Conservation (phyloP, 2,329 filamentous ascomycete species). For the Ilyonectria robusta region DNA sequence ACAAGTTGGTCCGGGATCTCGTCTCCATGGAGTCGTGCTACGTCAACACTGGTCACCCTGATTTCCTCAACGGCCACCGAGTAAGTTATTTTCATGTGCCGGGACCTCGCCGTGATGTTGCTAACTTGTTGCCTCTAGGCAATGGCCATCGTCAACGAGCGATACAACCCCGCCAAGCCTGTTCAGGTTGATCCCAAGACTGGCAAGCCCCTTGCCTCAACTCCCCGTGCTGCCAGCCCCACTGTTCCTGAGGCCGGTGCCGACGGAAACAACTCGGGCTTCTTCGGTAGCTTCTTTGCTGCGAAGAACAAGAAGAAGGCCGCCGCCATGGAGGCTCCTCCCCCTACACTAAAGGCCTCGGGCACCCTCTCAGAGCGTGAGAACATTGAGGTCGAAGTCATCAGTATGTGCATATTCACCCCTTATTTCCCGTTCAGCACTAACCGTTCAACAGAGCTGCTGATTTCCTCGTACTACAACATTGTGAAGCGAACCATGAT, state of each 20-base stretch:
- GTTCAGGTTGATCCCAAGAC: conserved; percentile 99
- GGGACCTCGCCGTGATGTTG: background rate
- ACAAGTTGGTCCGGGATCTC: conserved; percentile 94
- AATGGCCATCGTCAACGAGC: conserved; percentile 98
- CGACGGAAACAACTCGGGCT: conserved; percentile 79
- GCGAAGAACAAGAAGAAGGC: conserved; percentile 99
- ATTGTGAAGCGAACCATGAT: conserved; percentile 99
- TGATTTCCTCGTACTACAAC: conserved; percentile 98
- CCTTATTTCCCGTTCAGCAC: background rate
- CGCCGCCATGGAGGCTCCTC: conserved; percentile 98
- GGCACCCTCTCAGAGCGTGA: conserved; percentile 95
- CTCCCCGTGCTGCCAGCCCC: conserved; percentile 83
- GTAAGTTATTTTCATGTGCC: conserved; percentile 60
- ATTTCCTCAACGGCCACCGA: conserved; percentile 96
- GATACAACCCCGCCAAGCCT: conserved; percentile 84
- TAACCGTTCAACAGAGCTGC: conserved; percentile 74
- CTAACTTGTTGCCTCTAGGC: conserved; percentile 66
- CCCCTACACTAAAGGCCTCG: conserved; percentile 92
- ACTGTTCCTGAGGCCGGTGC: conserved; percentile 69
- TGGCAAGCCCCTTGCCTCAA: conserved; percentile 85
- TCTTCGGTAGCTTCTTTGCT: conserved; percentile 99
- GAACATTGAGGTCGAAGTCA: conserved; percentile 96
- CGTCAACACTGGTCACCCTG: conserved; percentile 97
- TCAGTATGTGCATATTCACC: conserved; percentile 75
- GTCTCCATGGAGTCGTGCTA: conserved; percentile 97